These are phyloP conservation scores for Rhododendron ferrugineum DNA, from an alignment of 148 eudicot genomes.

Conservation along the genomic window DNA sequence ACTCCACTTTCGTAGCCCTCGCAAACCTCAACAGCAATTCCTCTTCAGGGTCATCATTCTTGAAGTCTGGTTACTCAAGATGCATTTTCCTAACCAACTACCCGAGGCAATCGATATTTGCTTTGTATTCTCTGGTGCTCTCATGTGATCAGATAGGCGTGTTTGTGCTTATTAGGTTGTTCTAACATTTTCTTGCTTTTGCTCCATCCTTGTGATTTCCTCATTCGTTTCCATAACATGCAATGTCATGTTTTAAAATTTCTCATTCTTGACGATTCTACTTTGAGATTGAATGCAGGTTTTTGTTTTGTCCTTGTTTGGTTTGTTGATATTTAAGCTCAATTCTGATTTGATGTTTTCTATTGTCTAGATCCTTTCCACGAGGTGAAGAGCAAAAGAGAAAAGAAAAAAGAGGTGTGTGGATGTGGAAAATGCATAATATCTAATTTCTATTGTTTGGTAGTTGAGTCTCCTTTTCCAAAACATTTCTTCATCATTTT, in stretches of 20 bases:
- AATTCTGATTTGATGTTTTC: constrained; percentile 33
- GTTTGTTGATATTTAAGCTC: constrained; percentile 9
- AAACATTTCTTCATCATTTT: neutral
- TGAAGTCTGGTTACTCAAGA: neutral
- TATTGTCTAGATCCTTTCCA: constrained; percentile 74
- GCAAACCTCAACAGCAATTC: neutral
- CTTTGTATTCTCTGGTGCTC: neutral
- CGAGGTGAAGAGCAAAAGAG: constrained; percentile 99
- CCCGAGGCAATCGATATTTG: neutral
- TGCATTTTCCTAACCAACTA: neutral
- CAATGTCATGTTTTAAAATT: neutral
- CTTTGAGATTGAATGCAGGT: neutral
- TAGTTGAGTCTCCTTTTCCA: neutral
- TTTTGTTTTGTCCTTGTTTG: neutral
- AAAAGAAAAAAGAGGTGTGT: constrained; percentile 97
- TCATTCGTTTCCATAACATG: neutral
- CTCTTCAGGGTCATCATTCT: neutral
- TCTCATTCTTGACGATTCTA: neutral
- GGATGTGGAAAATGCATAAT: constrained; percentile 14
- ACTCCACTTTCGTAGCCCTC: neutral
- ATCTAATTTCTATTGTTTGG: neutral
- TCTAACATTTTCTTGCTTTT: neutral
- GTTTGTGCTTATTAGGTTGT: neutral
- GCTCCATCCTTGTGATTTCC: neutral
- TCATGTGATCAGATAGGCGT: neutral